Evolutionary conservation across 306 rosid genomes (phyloP).

Genomic region (Mimosa pudica): DNA sequence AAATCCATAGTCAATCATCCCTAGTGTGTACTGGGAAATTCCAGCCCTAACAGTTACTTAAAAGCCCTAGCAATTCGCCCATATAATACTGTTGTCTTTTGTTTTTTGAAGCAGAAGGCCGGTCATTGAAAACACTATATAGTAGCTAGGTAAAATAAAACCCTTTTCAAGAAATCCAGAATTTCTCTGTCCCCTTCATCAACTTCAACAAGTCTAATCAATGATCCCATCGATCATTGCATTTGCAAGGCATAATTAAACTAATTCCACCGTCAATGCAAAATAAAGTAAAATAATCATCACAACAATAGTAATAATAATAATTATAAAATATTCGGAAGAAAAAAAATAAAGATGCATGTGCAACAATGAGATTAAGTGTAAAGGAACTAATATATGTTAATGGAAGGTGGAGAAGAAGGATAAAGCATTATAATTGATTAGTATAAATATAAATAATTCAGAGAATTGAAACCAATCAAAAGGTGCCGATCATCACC

Average conservation of each 20-base stretch:
- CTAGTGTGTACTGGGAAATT: not conserved
- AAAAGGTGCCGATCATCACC: conserved; percentile 33
- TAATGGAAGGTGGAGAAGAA: not conserved
- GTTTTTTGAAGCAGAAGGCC: not conserved
- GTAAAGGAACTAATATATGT: not conserved
- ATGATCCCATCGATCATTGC: conserved; percentile 46
- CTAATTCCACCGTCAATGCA: conserved; percentile 23
- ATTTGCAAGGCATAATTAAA: conserved; percentile 35
- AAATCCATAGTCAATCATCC: not conserved
- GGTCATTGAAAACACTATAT: not conserved
- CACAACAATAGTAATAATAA: not conserved
- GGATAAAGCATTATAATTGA: not conserved
- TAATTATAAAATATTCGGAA: conserved; percentile 25
- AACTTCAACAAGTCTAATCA: conserved; percentile 38
- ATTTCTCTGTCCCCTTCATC: conserved; percentile 4
- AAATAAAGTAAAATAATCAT: not conserved
- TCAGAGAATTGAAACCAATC: conserved; percentile 29
- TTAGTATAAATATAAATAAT: conserved; percentile 21
- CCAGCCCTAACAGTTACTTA: not conserved
- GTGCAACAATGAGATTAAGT: conserved; percentile 33
- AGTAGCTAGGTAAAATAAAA: not conserved
- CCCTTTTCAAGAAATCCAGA: conserved; percentile 14
- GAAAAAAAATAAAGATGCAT: conserved; percentile 31
- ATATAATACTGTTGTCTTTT: not conserved
- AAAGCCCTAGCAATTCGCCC: conserved; percentile 40